These are phyloP conservation scores for Volvox africanus DNA, from an alignment of 139 green algal species.

Conservation along the genomic window DNA sequence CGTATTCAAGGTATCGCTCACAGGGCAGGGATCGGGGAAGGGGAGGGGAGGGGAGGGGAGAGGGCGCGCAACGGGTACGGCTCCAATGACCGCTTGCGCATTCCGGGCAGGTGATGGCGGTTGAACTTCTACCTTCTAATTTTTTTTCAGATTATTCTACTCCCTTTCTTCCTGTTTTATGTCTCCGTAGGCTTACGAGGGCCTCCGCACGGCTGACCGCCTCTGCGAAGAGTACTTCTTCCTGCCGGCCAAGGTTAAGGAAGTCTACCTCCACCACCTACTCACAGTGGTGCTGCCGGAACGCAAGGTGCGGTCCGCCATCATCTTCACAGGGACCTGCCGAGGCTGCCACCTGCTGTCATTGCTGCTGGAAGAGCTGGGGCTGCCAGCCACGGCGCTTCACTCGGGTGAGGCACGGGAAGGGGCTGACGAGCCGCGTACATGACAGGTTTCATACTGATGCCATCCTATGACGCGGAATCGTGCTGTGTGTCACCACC, in stretches of 20 bases:
- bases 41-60: too few relatives aligned
- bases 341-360: slow-evolving; percentile 76
- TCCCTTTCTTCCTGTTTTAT: neutral
- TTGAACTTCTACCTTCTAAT: too few relatives aligned
- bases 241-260: slow-evolving; percentile 95
- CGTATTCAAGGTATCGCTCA: slow-evolving; percentile 63
- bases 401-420: slow-evolving; percentile 63
- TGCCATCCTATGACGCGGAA: too few relatives aligned
- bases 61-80: too few relatives aligned
- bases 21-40: neutral
- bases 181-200: slow-evolving; percentile 86
- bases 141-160: too few relatives aligned
- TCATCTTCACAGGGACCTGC: slow-evolving; percentile 94
- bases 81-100: too few relatives aligned
- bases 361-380: slow-evolving; percentile 85
- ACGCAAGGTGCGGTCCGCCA: slow-evolving; percentile 77
- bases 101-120: too few relatives aligned
- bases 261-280: slow-evolving; percentile 96
- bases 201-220: slow-evolving; percentile 84
- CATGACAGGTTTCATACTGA: too few relatives aligned
- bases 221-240: slow-evolving; percentile 95
- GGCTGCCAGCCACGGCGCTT: slow-evolving; percentile 72
- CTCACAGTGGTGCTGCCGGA: slow-evolving; percentile 73
- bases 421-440: too few relatives aligned
- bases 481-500: too few relatives aligned